Base-by-base conservation (phyloP, 2,329 filamentous ascomycete genomes). In the Leptographium lundbergii region DNA sequence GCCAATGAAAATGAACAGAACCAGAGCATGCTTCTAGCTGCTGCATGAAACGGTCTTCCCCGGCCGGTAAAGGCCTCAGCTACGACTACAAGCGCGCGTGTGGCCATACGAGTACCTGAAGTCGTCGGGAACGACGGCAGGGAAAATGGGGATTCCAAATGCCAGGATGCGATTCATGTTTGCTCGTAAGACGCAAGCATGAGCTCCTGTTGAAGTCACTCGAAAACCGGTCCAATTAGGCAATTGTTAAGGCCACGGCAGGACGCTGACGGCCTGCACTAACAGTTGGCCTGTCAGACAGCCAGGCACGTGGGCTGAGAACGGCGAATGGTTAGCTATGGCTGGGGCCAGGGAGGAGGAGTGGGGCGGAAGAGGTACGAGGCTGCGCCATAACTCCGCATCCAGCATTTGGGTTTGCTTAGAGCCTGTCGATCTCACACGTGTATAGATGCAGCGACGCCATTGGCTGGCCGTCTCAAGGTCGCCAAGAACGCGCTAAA, bases 371-470 rank as follows among this genome's bases (percentile, higher is more conserved):
- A 14, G 42, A 42, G 47, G 56, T 58, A 52, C 56, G 50, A 52
- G 56, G 56, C 56, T 58, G 32, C 24, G n/a, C 34, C 50, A 19
- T 17, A 9, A 9, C 17, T 10, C 9, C 32, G 24, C 19, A 39
- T 32, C 32, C 13, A 25, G 9, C 22, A 25, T 10, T 32, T n/a
- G 27, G 55, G 29, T 17, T 14, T 19, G 42, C 29, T 22, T 27
- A 11, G 11, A 54, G 59, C 62, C 61, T 61, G 45, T 63, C 50
- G 24, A 60, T 42, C 22, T 42, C 62, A 62, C 62, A 64, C 62
- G 62, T 64, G 62, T 61, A 54, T 25, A 45, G 51, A 60, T 61
- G 11, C 54, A 11, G 27, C 3, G 1, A 1, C 51, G 1, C 60
- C 27, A 64, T 64, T 64, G 62, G 62, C 42, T 39, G 34, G 22